phyloP scores from a whole-genome alignment of 2,329 filamentous ascomycete species.

The Ampelomyces quisqualis region DNA sequence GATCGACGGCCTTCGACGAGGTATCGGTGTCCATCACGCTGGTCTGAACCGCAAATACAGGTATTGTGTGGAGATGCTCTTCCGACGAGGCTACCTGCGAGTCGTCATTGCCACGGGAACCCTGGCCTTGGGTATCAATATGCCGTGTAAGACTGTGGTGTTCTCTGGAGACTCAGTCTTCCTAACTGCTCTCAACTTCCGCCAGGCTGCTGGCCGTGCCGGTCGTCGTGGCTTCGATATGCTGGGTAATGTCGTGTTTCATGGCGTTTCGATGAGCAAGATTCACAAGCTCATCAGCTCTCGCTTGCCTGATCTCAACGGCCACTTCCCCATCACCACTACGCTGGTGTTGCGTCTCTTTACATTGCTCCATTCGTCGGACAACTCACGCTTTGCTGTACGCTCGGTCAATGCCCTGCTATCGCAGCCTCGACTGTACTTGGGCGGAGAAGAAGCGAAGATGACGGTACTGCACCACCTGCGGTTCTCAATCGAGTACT shows the following conservation, averaged over 20 bases:
- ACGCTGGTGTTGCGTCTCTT: constrained; percentile 70
- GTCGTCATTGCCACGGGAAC: constrained; percentile 76
- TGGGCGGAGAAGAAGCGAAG: constrained; percentile 68
- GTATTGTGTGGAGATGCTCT: constrained; percentile 71
- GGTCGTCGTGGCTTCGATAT: constrained; percentile 79
- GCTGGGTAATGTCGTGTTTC: constrained; percentile 79
- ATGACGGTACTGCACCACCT: constrained; percentile 73
- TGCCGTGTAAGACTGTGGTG: constrained; percentile 75
- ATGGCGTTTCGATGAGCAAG: constrained; percentile 61
- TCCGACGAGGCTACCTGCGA: constrained; percentile 69
- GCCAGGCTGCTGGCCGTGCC: constrained; percentile 74
- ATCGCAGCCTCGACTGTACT: constrained; percentile 67
- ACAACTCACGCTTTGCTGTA: constrained; percentile 62
- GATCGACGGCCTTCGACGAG: constrained; percentile 63
- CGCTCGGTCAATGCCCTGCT: constrained; percentile 66
- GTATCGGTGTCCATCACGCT: constrained; percentile 75
- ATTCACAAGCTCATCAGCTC: constrained; percentile 71
- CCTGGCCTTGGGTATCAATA: constrained; percentile 70
- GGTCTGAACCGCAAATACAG: constrained; percentile 78
- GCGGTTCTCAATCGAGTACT: constrained; percentile 78
- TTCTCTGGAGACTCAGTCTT: constrained; percentile 74
- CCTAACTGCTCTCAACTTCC: constrained; percentile 73
- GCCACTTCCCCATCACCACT: constrained; percentile 76
- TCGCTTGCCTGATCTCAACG: constrained; percentile 69
- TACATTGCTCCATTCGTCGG: constrained; percentile 65